Percentiles rank a stretch among this genome's conserved stretches.
Conservation (phyloP, 306 rosid genomes). For the Leucaena leucocephala region DNA sequence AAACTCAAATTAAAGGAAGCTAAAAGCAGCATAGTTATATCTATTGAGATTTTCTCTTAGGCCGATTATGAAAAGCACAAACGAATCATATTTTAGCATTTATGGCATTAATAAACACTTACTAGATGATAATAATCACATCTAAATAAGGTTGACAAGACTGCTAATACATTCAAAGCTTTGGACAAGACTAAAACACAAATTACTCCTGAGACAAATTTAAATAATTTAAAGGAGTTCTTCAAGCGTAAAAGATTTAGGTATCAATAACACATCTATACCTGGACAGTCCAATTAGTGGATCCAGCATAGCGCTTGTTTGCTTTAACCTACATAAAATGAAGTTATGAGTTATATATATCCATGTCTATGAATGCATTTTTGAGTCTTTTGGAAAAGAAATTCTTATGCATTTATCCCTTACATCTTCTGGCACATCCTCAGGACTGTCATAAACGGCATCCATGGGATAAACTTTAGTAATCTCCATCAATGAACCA, state of each 20-base stretch:
- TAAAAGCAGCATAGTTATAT: neutral
- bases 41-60: neutral
- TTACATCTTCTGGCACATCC: slow-evolving; percentile 97
- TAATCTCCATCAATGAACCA: slow-evolving; percentile 89
- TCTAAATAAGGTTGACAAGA: neutral
- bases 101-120: neutral
- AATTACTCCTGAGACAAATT: neutral
- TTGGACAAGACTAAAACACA: neutral
- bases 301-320: slow-evolving; percentile 98
- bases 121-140: neutral
- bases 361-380: neutral
- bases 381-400: neutral
- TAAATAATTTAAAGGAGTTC: neutral
- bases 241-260: neutral
- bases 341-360: neutral
- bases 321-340: slow-evolving; percentile 62
- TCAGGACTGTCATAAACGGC: slow-evolving; percentile 87
- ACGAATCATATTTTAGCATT: neutral
- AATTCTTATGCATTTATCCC: slow-evolving; percentile 15
- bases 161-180: slow-evolving; percentile 4
- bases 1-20: neutral
- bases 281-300: slow-evolving; percentile 88
- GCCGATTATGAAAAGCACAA: neutral
- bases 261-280: slow-evolving; percentile 30
- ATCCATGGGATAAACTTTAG: slow-evolving; percentile 92